Conservation (phyloP, 108 stramenopile genomes). For the Fistulifera pelliculosa region DNA sequence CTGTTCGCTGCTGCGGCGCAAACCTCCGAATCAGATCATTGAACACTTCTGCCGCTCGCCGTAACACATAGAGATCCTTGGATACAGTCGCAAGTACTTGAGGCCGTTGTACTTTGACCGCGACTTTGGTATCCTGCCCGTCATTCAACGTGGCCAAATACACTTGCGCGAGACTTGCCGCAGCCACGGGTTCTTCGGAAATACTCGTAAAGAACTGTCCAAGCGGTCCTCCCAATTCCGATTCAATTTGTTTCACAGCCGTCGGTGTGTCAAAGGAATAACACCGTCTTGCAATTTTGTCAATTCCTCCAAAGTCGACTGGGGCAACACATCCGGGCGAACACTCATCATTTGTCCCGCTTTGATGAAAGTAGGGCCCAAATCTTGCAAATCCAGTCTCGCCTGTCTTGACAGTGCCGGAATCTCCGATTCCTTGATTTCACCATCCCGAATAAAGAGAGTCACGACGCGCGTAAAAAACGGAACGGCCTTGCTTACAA, state of each 20-base stretch:
- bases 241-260: constrained; percentile 77
- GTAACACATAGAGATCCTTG: constrained; percentile 82
- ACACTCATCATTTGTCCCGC: constrained; percentile 86
- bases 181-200: constrained; percentile 84
- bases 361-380: constrained; percentile 86
- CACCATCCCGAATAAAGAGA: constrained; percentile 74
- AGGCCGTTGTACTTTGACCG: constrained; percentile 87
- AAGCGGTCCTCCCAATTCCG: constrained; percentile 74
- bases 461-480: constrained; percentile 71
- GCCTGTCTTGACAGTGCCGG: constrained; percentile 72
- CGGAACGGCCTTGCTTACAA: constrained; percentile 85
- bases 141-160: constrained; percentile 75
- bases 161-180: constrained; percentile 81
- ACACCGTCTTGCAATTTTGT: constrained; percentile 87
- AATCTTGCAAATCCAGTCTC: constrained; percentile 83
- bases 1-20: constrained; percentile 82
- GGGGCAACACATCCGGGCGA: constrained; percentile 87
- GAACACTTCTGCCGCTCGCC: constrained; percentile 81
- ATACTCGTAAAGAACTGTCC: constrained; percentile 81
- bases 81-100: constrained; percentile 70
- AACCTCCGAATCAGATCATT: constrained; percentile 80
- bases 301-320: constrained; percentile 83
- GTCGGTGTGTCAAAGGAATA: constrained; percentile 68
- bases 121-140: constrained; percentile 69
- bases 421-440: constrained; percentile 75